A percentile compares a stretch with the other conserved stretches of the same genome.
phyloP scores from a whole-genome alignment of 768 basidiomycete species.

The Suillus sp. region DNA sequence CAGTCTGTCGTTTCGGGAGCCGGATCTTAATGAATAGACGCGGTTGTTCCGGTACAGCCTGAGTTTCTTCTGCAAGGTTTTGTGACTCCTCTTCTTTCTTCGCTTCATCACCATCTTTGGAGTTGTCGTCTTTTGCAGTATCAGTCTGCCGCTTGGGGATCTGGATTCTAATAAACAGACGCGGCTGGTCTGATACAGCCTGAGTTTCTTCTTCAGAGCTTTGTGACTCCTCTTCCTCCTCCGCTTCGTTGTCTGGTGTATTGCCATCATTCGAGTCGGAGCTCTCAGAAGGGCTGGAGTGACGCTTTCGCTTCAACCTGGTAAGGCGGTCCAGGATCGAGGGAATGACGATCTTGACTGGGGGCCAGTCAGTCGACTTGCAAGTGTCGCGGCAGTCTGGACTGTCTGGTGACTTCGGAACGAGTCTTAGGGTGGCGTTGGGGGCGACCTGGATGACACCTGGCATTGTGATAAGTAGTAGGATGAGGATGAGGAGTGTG shows the following conservation, averaged over 20 bases:
- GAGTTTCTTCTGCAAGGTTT: background rate
- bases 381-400: background rate
- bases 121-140: background rate
- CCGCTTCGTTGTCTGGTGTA: background rate
- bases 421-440: background rate
- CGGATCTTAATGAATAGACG: background rate
- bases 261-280: background rate
- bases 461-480: background rate
- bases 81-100: background rate
- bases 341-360: background rate
- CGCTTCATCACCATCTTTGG: background rate
- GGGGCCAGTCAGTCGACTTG: background rate
- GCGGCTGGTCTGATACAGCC: background rate
- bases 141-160: background rate
- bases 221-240: background rate
- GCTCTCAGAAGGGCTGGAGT: background rate
- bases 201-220: background rate
- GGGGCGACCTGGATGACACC: rapidly evolving
- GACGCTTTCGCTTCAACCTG: background rate
- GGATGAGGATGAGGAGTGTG: background rate
- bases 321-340: background rate
- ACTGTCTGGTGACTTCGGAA: background rate
- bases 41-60: background rate
- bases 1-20: background rate
- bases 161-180: background rate